Percentiles rank a stretch among this genome's conserved stretches.
phyloP scores from a whole-genome alignment of 1,284 basidiomycete species.

The Megacollybia platyphylla region DNA sequence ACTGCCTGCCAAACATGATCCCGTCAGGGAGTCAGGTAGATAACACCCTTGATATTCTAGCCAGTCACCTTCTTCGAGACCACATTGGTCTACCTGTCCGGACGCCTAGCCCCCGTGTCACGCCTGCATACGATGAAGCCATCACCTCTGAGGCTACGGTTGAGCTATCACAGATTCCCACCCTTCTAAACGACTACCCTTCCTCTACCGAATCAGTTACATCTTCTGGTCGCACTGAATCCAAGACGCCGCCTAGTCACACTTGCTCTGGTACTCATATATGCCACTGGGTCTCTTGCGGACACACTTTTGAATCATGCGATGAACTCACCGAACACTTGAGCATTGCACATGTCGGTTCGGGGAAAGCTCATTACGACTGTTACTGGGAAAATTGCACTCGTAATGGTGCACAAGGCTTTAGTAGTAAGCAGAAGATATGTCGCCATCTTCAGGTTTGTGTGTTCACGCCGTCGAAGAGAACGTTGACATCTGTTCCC shows the following conservation, averaged over 20 bases:
- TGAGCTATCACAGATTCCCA: constrained; percentile 1
- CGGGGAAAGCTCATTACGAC: constrained; percentile 77
- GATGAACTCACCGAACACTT: constrained; percentile 77
- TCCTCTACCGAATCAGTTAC: background rate
- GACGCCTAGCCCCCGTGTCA: constrained; percentile 8
- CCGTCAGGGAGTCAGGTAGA: constrained; percentile 25
- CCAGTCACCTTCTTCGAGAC: constrained; percentile 64
- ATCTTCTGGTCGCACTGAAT: background rate
- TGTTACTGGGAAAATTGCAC: constrained; percentile 83
- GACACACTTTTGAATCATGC: constrained; percentile 45
- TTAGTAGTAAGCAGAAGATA: constrained; percentile 90
- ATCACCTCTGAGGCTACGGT: constrained; percentile 5
- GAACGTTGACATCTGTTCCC: constrained; percentile 2
- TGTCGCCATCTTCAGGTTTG: constrained; percentile 82
- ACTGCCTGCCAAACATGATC: constrained; percentile 29
- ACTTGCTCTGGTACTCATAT: constrained; percentile 23
- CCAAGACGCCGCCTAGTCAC: background rate
- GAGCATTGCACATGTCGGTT: constrained; percentile 66
- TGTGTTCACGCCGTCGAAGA: constrained; percentile 8
- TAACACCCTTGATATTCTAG: constrained; percentile 30
- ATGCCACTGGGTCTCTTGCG: constrained; percentile 72
- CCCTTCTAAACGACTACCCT: constrained; percentile 1
- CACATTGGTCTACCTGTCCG: constrained; percentile 57
- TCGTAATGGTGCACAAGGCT: constrained; percentile 54
- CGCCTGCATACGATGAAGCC: constrained; percentile 7